Percentiles rank a stretch among this genome's conserved stretches.
phyloP scores from a whole-genome alignment of 331 rosid genomes.

The Malus hybrid region DNA sequence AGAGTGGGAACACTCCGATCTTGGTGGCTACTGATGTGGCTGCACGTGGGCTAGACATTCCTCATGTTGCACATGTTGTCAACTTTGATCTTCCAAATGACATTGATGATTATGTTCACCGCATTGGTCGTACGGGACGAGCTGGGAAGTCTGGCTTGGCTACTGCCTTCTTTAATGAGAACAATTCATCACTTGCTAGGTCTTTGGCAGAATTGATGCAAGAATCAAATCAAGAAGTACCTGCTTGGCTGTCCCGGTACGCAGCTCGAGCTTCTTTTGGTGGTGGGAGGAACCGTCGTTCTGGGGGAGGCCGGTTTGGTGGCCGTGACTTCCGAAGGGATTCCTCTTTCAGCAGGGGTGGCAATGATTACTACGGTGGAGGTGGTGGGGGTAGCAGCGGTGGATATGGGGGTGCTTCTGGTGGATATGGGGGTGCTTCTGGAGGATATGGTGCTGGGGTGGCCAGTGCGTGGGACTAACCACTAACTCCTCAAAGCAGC shows the following conservation, averaged over 20 bases:
- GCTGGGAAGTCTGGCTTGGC: constrained; percentile 86
- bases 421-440: constrained; percentile 23
- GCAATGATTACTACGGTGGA: constrained; percentile 56
- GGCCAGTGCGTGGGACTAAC: constrained; percentile 87
- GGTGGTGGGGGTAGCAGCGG: constrained; percentile 55
- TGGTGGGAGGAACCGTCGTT: constrained; percentile 74
- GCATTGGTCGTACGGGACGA: constrained; percentile 83
- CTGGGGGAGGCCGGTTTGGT: constrained; percentile 85
- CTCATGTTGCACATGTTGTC: constrained; percentile 83
- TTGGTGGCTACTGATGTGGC: constrained; percentile 94
- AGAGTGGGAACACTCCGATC: constrained; percentile 29
- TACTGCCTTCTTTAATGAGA: constrained; percentile 78
- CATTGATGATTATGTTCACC: constrained; percentile 88
- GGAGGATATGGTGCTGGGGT: constrained; percentile 66
- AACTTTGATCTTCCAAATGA: constrained; percentile 89
- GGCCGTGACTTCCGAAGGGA: constrained; percentile 81
- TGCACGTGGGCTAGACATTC: constrained; percentile 89
- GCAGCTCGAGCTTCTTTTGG: constrained; percentile 59
- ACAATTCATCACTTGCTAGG: constrained; percentile 60
- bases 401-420: constrained; percentile 44
- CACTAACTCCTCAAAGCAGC: constrained; percentile 24
- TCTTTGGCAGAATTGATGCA: constrained; percentile 74
- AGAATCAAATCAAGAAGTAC: constrained; percentile 87
- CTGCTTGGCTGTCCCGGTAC: constrained; percentile 69
- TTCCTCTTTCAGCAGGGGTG: constrained; percentile 45